Conservation (phyloP, 2,329 filamentous ascomycete genomes). For the Neofusicoccum sp. region DNA sequence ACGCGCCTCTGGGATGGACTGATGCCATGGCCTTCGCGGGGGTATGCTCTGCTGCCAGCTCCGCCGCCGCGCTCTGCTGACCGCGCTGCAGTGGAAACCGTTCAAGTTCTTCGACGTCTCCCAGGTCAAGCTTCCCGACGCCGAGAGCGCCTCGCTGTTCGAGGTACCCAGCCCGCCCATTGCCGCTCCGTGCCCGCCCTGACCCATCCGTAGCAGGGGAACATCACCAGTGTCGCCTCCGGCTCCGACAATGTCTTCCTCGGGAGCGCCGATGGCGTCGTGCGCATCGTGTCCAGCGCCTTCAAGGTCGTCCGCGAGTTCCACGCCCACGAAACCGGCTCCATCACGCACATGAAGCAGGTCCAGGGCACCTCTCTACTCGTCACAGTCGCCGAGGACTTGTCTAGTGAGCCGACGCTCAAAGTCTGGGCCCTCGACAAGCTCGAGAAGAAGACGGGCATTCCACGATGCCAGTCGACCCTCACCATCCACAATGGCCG, state of each 20-base stretch:
- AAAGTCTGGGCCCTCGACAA: conserved; percentile 99
- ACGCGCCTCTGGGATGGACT: conserved; percentile 16
- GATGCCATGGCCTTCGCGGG: conserved; percentile 42
- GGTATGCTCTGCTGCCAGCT: conserved; percentile 25
- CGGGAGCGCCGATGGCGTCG: conserved; percentile 77
- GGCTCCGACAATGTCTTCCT: conserved; percentile 89
- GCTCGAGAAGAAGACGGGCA: conserved; percentile 86
- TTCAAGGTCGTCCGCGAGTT: conserved; percentile 88
- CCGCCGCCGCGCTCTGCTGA: background rate
- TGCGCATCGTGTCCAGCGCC: conserved; percentile 80
- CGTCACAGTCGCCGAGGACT: conserved; percentile 82
- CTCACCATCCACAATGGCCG: conserved; percentile 83
- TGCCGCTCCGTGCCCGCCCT: conserved; percentile 19
- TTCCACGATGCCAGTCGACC: conserved; percentile 83
- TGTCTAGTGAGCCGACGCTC: conserved; percentile 80
- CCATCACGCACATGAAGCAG: conserved; percentile 89
- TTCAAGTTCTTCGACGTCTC: conserved; percentile 99
- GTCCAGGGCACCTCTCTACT: conserved; percentile 82
- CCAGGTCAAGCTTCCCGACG: conserved; percentile 75
- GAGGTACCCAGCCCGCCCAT: conserved; percentile 57
- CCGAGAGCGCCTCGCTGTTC: conserved; percentile 74
- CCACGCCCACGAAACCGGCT: conserved; percentile 75
- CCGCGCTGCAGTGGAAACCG: conserved; percentile 76
- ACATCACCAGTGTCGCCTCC: conserved; percentile 78
- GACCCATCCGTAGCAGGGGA: conserved; percentile 49